A percentile compares a stretch with the other conserved stretches of the same genome.
Conservation (phyloP, 371 early-diverging fungal species). For the Mucor piriformis region DNA sequence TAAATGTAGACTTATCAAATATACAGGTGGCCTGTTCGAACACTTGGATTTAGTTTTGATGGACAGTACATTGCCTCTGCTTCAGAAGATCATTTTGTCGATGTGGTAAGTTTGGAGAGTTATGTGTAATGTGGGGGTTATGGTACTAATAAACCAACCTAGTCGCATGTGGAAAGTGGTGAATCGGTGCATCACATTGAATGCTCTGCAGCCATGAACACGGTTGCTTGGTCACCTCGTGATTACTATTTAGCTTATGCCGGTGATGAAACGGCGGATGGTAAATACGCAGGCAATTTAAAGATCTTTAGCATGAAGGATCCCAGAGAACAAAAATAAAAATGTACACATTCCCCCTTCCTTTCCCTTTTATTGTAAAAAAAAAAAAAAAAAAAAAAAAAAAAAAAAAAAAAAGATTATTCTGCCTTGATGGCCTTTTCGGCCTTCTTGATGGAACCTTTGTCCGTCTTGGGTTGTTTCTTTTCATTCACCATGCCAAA, state of each 20-base stretch:
- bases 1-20: not conserved
- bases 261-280: slow-evolving; percentile 69
- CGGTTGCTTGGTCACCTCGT: slow-evolving; percentile 84
- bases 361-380: not conserved
- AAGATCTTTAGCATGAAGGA: slow-evolving; percentile 52
- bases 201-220: slow-evolving; percentile 74
- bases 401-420: slow-evolving; percentile 5
- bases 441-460: slow-evolving; percentile 51
- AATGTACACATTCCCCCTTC: not conserved
- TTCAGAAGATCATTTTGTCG: slow-evolving; percentile 79
- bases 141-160: too few relatives aligned
- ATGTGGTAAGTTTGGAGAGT: slow-evolving; percentile 64
- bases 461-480: slow-evolving; percentile 43
- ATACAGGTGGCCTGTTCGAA: slow-evolving; percentile 79
- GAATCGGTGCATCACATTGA: slow-evolving; percentile 72
- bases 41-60: slow-evolving; percentile 84
- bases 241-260: slow-evolving; percentile 82
- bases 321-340: slow-evolving; percentile 26
- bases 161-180: slow-evolving; percentile 80
- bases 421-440: slow-evolving; percentile 50
- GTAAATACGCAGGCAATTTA: slow-evolving; percentile 50
- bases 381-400: not conserved
- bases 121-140: too few relatives aligned
- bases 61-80: slow-evolving; percentile 84
- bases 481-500: slow-evolving; percentile 52